Evolutionary conservation across 352 stramenopile species (phyloP).

Genomic region (Halophytophthora polymorphica): DNA sequence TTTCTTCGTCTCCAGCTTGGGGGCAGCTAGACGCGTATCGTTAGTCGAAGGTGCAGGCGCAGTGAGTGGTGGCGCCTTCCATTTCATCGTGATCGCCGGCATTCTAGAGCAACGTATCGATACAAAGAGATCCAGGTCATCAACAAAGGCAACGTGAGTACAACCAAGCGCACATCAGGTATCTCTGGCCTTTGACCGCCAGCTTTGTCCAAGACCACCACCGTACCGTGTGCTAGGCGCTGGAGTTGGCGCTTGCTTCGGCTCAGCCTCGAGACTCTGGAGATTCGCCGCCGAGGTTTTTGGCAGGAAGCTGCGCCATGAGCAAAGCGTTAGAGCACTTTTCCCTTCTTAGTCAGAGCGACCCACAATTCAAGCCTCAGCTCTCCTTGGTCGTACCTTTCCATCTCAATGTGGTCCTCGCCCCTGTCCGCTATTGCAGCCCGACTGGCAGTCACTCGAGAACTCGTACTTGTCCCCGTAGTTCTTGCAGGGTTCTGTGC

Average conservation of each 20-base stretch:
- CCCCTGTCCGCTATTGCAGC: conserved; percentile 21
- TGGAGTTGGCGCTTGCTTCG: too few species aligned
- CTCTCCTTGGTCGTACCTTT: conserved; percentile 27
- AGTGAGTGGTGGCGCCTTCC: conserved; percentile 31
- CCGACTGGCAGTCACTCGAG: conserved; percentile 16
- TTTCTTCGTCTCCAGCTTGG: conserved; percentile 8
- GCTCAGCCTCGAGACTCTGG: too few species aligned
- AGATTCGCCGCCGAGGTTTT: too few species aligned
- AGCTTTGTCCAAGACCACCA: too few species aligned
- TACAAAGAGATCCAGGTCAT: neutral
- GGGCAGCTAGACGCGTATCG: conserved; percentile 11
- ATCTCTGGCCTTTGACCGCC: too few species aligned
- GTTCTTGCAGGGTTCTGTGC: conserved; percentile 7
- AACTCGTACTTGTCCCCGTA: conserved; percentile 14
- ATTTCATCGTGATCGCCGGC: conserved; percentile 66
- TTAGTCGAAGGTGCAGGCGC: conserved; percentile 1
- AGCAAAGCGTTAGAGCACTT: too few species aligned
- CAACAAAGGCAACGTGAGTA: neutral
- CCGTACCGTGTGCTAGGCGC: too few species aligned
- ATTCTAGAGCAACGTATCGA: conserved; percentile 25
- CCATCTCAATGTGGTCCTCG: conserved; percentile 32
- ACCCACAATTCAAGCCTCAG: too few species aligned
- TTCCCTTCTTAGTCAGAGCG: too few species aligned
- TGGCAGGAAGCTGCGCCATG: too few species aligned
- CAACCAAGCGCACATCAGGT: neutral